Percentiles rank a stretch among this genome's conserved stretches.
These are phyloP conservation scores for Candida nemodendra DNA, from an alignment of 805 yeast genomes.

Conservation along the genomic window DNA sequence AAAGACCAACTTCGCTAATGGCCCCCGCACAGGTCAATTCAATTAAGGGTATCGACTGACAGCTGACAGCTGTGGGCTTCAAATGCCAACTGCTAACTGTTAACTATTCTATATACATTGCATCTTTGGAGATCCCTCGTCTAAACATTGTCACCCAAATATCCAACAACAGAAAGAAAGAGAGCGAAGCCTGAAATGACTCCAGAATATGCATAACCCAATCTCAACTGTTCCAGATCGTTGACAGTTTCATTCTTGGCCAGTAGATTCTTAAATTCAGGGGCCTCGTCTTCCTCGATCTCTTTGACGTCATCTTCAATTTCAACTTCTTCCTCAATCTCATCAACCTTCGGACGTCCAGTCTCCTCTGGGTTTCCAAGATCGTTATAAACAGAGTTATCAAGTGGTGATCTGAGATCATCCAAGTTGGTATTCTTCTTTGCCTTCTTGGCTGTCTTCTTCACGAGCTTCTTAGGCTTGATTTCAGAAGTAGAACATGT, in stretches of 20 bases:
- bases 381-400: slow-evolving; percentile 45
- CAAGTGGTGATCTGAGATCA: slow-evolving; percentile 41
- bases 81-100: too few species aligned
- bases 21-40: too few species aligned
- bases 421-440: slow-evolving; percentile 15
- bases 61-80: too few species aligned
- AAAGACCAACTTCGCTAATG: too few species aligned
- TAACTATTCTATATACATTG: background rate
- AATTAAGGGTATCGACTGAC: too few species aligned
- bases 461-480: slow-evolving; percentile 17
- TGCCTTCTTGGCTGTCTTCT: slow-evolving; percentile 22
- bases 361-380: slow-evolving; percentile 30
- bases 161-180: slow-evolving; percentile 51
- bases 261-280: slow-evolving; percentile 36
- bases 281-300: slow-evolving; percentile 33
- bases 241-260: slow-evolving; percentile 35
- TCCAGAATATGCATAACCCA: slow-evolving; percentile 41
- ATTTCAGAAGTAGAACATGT: too few species aligned
- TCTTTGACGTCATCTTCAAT: slow-evolving; percentile 30
- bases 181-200: slow-evolving; percentile 45
- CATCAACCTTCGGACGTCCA: slow-evolving; percentile 29
- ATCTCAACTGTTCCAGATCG: slow-evolving; percentile 34
- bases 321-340: slow-evolving; percentile 24
- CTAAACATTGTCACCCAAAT: slow-evolving; percentile 49
- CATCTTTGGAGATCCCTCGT: slow-evolving; percentile 2